Conservation (phyloP, 2,329 filamentous ascomycete species). For the Amphichorda felina region DNA sequence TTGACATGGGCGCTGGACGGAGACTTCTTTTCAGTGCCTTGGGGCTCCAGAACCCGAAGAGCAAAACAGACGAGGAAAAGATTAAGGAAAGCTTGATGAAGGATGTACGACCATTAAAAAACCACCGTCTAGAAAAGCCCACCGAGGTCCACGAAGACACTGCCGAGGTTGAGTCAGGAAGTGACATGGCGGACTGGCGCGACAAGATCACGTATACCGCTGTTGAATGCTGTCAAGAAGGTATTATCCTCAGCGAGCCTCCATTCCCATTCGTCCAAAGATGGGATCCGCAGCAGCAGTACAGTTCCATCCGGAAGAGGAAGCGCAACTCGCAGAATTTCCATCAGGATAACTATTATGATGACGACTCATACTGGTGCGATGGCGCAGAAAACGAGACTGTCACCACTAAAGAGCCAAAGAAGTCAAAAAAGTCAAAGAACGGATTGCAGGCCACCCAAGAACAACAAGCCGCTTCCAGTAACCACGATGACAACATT, state of each 20-base stretch:
- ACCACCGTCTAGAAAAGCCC: conserved; percentile 17
- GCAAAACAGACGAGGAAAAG: conserved; percentile 54
- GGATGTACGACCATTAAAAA: conserved; percentile 29
- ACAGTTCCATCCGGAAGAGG: conserved; percentile 28
- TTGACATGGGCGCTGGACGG: conserved; percentile 46
- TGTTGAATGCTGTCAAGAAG: conserved; percentile 72
- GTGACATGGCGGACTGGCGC: conserved; percentile 50
- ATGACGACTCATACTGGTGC: conserved; percentile 12
- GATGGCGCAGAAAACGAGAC: conserved; percentile 9
- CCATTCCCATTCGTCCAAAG: conserved; percentile 84
- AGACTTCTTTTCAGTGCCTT: conserved; percentile 63
- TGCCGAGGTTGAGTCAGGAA: conserved; percentile 2
- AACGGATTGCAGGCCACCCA: conserved; percentile 9
- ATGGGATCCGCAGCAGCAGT: conserved; percentile 68
- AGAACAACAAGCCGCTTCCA: conserved; percentile 1
- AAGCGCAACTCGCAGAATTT: conserved; percentile 31
- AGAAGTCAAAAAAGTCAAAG: conserved; percentile 26
- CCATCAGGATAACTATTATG: conserved; percentile 12
- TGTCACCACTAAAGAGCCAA: conserved; percentile 6
- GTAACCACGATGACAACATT: conserved; percentile 13
- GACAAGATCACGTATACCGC: conserved; percentile 63
- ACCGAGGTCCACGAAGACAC: conserved; percentile 1
- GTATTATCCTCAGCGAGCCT: conserved; percentile 57
- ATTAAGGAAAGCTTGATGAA: conserved; percentile 48
- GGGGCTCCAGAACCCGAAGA: conserved; percentile 57